Base-by-base conservation (phyloP, 805 yeast species). In the Starmerella etchellsii region DNA sequence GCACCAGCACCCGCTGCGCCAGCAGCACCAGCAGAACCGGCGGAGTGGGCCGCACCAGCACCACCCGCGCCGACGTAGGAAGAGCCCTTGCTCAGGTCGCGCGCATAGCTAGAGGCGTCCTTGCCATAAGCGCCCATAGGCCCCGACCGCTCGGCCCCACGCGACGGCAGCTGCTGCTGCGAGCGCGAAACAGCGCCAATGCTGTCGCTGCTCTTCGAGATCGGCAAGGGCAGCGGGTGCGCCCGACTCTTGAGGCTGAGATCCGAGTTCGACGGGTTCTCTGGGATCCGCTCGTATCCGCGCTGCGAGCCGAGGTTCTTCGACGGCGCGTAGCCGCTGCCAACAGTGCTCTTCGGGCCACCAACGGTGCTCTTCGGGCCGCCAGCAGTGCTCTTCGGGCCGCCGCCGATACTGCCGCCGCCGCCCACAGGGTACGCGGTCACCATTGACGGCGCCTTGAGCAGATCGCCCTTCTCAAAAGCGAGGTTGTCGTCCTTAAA, bases 381-480 rank as follows among this genome's bases (percentile, higher is more conserved):
- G 7, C 8, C 8, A 27, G 30, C 8, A 8, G 5, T 7, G n/a
- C 30, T 7, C 16, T 27, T 27, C 20, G 20, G 9, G 7, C 30
- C 14, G 7, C 8, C 8, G 14, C 15, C 8, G 16, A 8, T 7
- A 7, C 30, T 7, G n/a, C n/a, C n/a, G n/a, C n/a, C n/a, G n/a
- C n/a, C n/a, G n/a, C n/a, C n/a, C 14, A 30, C 11, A 16, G 33
- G 33, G 14, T 20, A 20, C 11, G 25, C 30, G 19, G 41, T 13
- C 21, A 45, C 41, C 27, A 9, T 27, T 25, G 30, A 26, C 24
- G 29, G 31, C 11, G 43, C 31, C 28, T 40, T 41, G 36, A 43
- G 16, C 13, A 44, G 41, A 39, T 48, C 44, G 24, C 48, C 54
- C 36, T 52, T 53, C 32, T 49, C 54, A 10, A 47, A 37, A 16